Base-by-base conservation (phyloP, 495 filamentous ascomycete genomes). In the Lophiotrema nucula region DNA sequence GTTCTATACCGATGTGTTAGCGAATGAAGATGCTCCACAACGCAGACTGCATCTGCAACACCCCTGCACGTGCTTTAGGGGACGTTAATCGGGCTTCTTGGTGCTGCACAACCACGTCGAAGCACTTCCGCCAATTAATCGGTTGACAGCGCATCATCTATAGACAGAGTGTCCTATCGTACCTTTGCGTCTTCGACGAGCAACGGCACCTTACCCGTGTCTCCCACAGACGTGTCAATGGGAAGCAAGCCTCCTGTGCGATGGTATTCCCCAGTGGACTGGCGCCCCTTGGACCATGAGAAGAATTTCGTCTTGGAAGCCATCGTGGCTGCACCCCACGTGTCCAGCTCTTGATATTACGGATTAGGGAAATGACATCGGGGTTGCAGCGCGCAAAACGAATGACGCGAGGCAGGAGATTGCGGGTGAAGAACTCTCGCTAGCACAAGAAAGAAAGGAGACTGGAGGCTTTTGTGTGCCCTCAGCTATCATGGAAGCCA, bases 221-320 rank as follows among this genome's bases (percentile, higher is more conserved):
- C 62, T 3, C 52, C 53, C 46, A 66, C 54, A 48, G 48, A 46
- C 8, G 53, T 62, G 19, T 54, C 63, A 11, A 66, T 58, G 4
- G 58, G 41, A n/a, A 66, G 37, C 4, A 60, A 47, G 3, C 62
- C 62, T 21, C 62, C 57, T 4, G 62, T 48, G 11, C 64, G 59
- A 53, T 66, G 45, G 24, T 58, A 51, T 27, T 62, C 67, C 8
- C 58, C 13, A 0, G 57, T 48, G 26, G 62, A 60, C 21, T 64
- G 56, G 46, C 70, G 68, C 23, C 68, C 68, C 46, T 72, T 72
- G 23, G 70, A 68, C 70, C 70, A 73, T 39, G 70, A 70, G 37
- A 71, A 70, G 59, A 71, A 67, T 43, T 69, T 71, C 15, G 51
- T 19, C 24, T 44, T 49, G 37, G 69, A 66, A 4, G 68, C 64